Conservation (phyloP, 169 alveolate species). For the Miamiensis avidus region DNA sequence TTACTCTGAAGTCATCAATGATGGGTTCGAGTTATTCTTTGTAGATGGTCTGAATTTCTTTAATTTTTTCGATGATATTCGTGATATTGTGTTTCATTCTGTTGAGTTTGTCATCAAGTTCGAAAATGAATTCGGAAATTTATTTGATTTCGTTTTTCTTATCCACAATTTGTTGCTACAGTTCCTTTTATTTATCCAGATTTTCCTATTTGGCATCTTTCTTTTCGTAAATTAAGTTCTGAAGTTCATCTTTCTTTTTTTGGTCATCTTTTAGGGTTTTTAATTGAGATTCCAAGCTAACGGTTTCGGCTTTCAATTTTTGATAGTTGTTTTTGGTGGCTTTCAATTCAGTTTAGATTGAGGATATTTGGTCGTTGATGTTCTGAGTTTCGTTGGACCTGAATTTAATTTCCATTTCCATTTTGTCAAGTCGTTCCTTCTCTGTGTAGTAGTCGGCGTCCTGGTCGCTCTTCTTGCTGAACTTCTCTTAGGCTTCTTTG, state of each 20-base stretch:
- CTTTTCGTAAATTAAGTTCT: no score
- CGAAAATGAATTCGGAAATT: neutral
- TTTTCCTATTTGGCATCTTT: neutral
- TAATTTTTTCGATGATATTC: neutral
- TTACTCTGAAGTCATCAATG: neutral
- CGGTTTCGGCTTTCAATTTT: neutral
- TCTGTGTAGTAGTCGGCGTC: neutral
- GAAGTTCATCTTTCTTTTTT: neutral
- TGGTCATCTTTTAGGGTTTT: neutral
- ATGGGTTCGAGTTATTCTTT: neutral
- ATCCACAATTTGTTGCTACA: no score
- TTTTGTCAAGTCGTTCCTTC: neutral
- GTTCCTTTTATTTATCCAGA: no score
- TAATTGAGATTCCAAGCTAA: neutral
- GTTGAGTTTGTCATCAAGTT: neutral
- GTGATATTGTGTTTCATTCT: neutral
- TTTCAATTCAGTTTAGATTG: neutral
- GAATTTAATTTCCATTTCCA: no score
- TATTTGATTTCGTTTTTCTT: no score
- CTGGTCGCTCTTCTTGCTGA: neutral
- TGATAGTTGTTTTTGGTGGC: neutral
- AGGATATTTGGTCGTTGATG: neutral
- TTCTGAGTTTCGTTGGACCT: no score
- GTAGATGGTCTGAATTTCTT: neutral
- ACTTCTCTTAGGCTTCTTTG: neutral